Evolutionary conservation across 495 filamentous ascomycete genomes (phyloP).

Genomic region (Xylaria nigripes): DNA sequence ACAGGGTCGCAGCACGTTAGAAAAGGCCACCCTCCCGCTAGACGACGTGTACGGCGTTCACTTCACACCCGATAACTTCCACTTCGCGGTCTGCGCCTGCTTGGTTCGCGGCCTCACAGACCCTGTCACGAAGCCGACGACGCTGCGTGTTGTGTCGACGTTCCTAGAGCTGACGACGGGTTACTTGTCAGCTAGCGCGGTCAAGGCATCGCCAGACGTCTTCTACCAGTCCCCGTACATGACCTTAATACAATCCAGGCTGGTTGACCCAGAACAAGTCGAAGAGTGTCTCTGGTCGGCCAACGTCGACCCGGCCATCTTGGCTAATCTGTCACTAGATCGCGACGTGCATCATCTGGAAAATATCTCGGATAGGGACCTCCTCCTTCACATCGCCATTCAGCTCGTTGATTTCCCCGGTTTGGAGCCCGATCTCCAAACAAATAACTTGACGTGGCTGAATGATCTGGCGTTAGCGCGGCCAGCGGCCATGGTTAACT

Average conservation of each 20-base stretch:
- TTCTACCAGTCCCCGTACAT: constrained; percentile 43
- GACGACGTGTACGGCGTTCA: constrained; percentile 55
- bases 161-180: constrained; percentile 51
- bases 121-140: constrained; percentile 45
- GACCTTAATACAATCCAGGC: constrained; percentile 40
- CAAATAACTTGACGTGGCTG: constrained; percentile 44
- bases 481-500: constrained; percentile 40
- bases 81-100: constrained; percentile 53
- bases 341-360: constrained; percentile 35
- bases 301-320: constrained; percentile 34
- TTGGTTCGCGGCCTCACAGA: constrained; percentile 54
- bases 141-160: constrained; percentile 47
- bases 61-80: constrained; percentile 55
- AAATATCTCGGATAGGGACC: constrained; percentile 44
- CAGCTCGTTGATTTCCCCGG: constrained; percentile 50
- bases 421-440: constrained; percentile 46
- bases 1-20: constrained; percentile 46
- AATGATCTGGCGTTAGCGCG: constrained; percentile 38
- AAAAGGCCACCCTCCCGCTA: constrained; percentile 48
- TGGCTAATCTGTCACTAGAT: constrained; percentile 24
- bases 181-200: constrained; percentile 16
- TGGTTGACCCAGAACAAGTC: constrained; percentile 38
- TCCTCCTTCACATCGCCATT: constrained; percentile 48
- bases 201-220: constrained; percentile 23
- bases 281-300: constrained; percentile 45